A percentile compares a stretch with the other conserved stretches of the same genome.
Conservation (phyloP, 164 flowering plant species). For the Tetracentron sinense region DNA sequence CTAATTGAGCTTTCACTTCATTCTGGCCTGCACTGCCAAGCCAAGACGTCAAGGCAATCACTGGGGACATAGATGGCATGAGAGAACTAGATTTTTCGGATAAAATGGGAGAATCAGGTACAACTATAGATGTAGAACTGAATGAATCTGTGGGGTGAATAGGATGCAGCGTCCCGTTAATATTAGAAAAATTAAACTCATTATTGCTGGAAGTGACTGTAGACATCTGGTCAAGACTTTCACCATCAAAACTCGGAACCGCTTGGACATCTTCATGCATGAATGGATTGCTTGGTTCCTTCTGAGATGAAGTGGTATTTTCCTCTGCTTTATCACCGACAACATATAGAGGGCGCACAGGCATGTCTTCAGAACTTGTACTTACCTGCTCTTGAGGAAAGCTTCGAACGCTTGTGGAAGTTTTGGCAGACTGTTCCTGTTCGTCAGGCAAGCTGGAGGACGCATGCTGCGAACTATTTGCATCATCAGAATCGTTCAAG, state of each 20-base stretch:
- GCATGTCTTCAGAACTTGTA: conserved; percentile 69
- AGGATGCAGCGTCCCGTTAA: conserved; percentile 27
- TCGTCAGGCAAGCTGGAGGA: conserved; percentile 81
- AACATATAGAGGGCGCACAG: conserved; percentile 19
- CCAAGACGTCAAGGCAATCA: conserved; percentile 77
- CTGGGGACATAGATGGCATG: conserved; percentile 54
- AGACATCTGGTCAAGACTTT: conserved; percentile 42
- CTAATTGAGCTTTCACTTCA: conserved; percentile 43
- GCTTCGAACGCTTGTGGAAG: conserved; percentile 78
- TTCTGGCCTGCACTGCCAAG: conserved; percentile 50
- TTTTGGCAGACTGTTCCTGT: conserved; percentile 72
- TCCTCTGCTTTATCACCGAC: conserved; percentile 33
- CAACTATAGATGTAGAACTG: conserved; percentile 49
- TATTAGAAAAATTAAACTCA: conserved; percentile 30
- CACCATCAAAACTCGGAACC: conserved; percentile 38
- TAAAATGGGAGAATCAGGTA: conserved; percentile 60
- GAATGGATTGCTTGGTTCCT: conserved; percentile 28
- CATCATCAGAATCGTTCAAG: conserved; percentile 70
- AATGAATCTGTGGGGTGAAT: conserved; percentile 51
- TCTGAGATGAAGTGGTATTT: conserved; percentile 13
- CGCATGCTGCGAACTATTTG: conserved; percentile 76
- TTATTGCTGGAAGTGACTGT: conserved; percentile 42
- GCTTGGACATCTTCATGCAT: conserved; percentile 27
- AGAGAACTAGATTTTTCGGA: conserved; percentile 69
- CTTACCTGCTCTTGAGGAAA: conserved; percentile 75